Evolutionary conservation across 2,329 filamentous ascomycete species (phyloP).

Genomic region (Cordyceps javanica): DNA sequence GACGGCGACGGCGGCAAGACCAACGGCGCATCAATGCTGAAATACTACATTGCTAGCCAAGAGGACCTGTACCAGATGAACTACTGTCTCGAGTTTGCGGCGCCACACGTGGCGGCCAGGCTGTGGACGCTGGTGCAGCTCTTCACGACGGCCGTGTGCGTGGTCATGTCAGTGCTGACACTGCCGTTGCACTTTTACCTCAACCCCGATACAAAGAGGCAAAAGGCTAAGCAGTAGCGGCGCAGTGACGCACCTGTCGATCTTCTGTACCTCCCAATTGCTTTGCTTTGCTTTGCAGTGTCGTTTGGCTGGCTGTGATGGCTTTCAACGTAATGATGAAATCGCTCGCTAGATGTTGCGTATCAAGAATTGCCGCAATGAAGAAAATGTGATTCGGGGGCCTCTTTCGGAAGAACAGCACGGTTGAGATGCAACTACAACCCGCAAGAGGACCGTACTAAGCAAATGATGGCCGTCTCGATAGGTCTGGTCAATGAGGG

Average conservation of each 20-base stretch:
- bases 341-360: background rate
- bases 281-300: no score
- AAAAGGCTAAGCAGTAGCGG: slow-evolving; percentile 7
- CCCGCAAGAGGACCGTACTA: no score
- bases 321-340: background rate
- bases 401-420: background rate
- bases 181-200: slow-evolving; percentile 29
- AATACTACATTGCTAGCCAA: slow-evolving; percentile 68
- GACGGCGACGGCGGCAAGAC: slow-evolving; percentile 17
- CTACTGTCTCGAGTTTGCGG: slow-evolving; percentile 68
- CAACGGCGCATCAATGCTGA: slow-evolving; percentile 11
- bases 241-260: no score
- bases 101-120: slow-evolving; percentile 50
- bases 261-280: no score
- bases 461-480: no score
- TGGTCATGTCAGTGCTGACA: slow-evolving; percentile 46
- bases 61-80: slow-evolving; percentile 77
- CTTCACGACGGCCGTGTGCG: slow-evolving; percentile 57
- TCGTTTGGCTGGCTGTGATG: background rate
- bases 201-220: slow-evolving; percentile 18
- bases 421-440: no score
- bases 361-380: background rate
- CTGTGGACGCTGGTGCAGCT: slow-evolving; percentile 56
- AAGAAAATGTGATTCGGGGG: no score
- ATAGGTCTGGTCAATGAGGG: no score